Evolutionary conservation across 139 green algal genomes (phyloP), one percentile per base, ranked within the genome.

Genomic region (Zygnema circumcarinatum): DNA sequence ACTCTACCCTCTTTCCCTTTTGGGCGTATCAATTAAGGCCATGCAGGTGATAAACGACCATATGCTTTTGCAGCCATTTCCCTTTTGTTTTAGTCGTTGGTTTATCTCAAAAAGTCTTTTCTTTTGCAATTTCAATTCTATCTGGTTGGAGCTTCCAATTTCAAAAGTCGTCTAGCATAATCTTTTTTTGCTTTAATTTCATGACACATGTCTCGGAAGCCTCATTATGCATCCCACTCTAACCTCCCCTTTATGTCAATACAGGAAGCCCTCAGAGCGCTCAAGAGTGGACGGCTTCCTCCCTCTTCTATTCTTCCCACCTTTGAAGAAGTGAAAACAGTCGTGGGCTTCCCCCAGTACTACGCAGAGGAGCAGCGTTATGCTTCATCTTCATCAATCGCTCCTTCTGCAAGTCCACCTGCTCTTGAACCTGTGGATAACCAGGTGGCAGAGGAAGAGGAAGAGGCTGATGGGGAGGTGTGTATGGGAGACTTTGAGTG

Each of bases 271-370:
- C 47, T 91, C 11, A 47, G 29, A 21, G 47, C 87, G 0, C 41
- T 90, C 0, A 90, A 88, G 21, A 75, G 40, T 0, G 87, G 84
- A 39, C 81, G 82, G 29, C 85, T 91, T 47, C 81, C 87, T 35
- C 87, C 83, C 33, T 82, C 86, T 32, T 88, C 84, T 2, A 41
- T 88, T 33, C 83, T 91, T 3, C 87, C 87, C 21, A 41, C 83
- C n/a, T 91, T 91, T 38, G 83, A 90, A 32, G 62, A 91, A 31
- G 31, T 91, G 35, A 90, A 90, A 1, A 32, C 79, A 2, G 82
- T 90, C 16, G 83, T 91, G 35, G 87, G 87, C 68, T 91, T 91
- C 25, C 25, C 29, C 21, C 53, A 89, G 3, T 90, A 90, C 87
- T 90, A 90, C 33, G 67, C 39, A 39, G 36, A 85, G 3, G 87